A percentile compares a stretch with the other conserved stretches of the same genome.
Conservation (phyloP, 495 filamentous ascomycete species). For the Annulohypoxylon stygium region DNA sequence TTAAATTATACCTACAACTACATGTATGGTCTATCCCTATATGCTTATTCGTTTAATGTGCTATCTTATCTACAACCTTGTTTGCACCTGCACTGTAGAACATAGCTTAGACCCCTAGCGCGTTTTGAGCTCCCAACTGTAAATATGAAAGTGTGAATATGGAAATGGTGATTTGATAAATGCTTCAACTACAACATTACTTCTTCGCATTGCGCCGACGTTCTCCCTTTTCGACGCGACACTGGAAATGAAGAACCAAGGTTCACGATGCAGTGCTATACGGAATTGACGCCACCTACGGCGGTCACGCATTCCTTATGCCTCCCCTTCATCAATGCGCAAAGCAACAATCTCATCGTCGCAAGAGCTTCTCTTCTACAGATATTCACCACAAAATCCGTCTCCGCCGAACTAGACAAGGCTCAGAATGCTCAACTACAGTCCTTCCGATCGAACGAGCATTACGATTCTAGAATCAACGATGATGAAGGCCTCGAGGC, state of each 20-base stretch:
- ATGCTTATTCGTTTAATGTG: slow-evolving; percentile 12
- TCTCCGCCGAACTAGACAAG: slow-evolving; percentile 67
- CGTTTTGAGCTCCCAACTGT: slow-evolving; percentile 15
- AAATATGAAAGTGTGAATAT: background rate
- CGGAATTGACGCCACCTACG: slow-evolving; percentile 90
- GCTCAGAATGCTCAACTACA: slow-evolving; percentile 50
- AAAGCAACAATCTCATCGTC: slow-evolving; percentile 85
- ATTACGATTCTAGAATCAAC: slow-evolving; percentile 62
- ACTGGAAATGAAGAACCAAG: slow-evolving; percentile 45
- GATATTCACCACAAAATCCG: slow-evolving; percentile 74
- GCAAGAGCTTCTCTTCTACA: slow-evolving; percentile 92
- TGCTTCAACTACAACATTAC: slow-evolving; percentile 6
- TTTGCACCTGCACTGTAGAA: slow-evolving; percentile 3
- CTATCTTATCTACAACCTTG: slow-evolving; percentile 37
- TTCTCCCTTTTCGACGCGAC: slow-evolving; percentile 1
- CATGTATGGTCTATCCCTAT: background rate
- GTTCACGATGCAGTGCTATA: slow-evolving; percentile 75
- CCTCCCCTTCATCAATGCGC: slow-evolving; percentile 79
- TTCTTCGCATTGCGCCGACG: slow-evolving; percentile 10
- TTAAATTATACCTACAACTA: background rate
- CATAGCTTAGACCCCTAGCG: slow-evolving; percentile 9
- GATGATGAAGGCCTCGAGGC: slow-evolving; percentile 72
- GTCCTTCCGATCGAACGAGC: slow-evolving; percentile 43
- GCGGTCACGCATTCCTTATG: slow-evolving; percentile 90
- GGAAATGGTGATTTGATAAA: background rate